A percentile compares a stretch with the other conserved stretches of the same genome.
Conservation (phyloP, 2,329 filamentous ascomycete species). For the Neonectria hederae region DNA sequence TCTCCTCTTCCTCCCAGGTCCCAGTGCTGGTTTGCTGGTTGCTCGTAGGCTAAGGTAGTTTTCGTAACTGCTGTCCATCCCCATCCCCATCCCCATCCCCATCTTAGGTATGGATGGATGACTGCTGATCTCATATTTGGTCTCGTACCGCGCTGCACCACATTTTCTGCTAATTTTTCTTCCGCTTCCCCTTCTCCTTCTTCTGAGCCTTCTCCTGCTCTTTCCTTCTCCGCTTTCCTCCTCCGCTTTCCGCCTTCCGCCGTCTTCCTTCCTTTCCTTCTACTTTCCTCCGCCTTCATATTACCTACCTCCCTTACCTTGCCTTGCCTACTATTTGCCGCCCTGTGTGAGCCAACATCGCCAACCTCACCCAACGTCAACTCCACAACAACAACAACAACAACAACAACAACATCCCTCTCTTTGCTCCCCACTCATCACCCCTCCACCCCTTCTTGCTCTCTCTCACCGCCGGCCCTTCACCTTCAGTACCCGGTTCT, state of each 20-base stretch:
- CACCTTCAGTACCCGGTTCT: not conserved
- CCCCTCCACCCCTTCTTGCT: not conserved
- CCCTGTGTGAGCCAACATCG: not conserved
- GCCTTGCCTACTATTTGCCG: not conserved
- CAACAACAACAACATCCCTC: not conserved
- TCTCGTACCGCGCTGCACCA: conserved; percentile 26
- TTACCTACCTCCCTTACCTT: not conserved
- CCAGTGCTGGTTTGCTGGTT: conserved; percentile 17
- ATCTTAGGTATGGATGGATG: conserved; percentile 22
- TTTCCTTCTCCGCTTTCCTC: conserved; percentile 7
- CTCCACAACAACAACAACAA: not conserved
- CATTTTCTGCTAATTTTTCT: conserved; percentile 10
- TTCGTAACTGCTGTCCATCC: conserved; percentile 22
- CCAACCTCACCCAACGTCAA: not conserved
- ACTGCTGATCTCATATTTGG: conserved; percentile 40
- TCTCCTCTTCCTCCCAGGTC: not conserved
- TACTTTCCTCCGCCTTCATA: conserved; percentile 28
- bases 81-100: conserved; percentile 11
- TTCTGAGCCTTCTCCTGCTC: conserved; percentile 24
- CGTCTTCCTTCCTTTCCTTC: conserved; percentile 25
- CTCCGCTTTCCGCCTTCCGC: conserved; percentile 10
- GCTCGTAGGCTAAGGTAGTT: conserved; percentile 23
- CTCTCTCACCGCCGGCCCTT: not conserved
- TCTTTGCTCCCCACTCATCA: not conserved
- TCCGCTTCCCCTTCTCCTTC: conserved; percentile 26